Evolutionary conservation across 2,329 filamentous ascomycete genomes (phyloP), one percentile per base, ranked within the genome.

Genomic region (Fusarium sp.): DNA sequence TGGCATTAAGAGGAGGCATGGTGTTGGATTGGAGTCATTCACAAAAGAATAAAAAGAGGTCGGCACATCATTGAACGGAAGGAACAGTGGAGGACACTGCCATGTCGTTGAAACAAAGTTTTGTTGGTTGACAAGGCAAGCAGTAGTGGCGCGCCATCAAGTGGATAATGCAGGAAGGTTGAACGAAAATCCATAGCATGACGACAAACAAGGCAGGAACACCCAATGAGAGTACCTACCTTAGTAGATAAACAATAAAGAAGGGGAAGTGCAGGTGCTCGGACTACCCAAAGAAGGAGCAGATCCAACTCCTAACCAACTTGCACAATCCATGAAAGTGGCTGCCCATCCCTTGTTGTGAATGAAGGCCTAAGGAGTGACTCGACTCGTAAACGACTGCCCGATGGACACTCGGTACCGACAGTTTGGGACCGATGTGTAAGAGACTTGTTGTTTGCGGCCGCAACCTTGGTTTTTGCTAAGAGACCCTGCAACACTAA

Each of bases 61-160:
- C 29, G 42, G 47, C 42, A 42, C 52, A 32, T 44, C 42, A 34
- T 45, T 16, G 52, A 25, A 20, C 8, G 16, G 30, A 54, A 34
- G 45, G 24, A 40, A 30, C 27, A 51, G 55, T 27, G 55, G 22
- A 34, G 29, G 27, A n/a, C 12, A 30, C 24, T 43, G 32, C 50
- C n/a, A 53, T 50, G 70, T 64, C 49, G 73, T 73, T 69, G 64
- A 70, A 70, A 64, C 68, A 75, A 75, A 59, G 72, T 76, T 75
- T 73, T 51, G 69, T 54, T 60, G 56, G 61, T 44, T 56, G 60
- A 51, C 50, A 62, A 63, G 60, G 53, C 45, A 70, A 63, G 52
- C 32, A 61, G 67, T 40, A 63, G 70, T 69, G 62, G 73, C 73
- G 73, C 63, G 38, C 57, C 58, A 52, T 66, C 32, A 59, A 58